Base-by-base conservation (phyloP, 2,329 filamentous ascomycete species). In the Pestalotiopsis sp. region DNA sequence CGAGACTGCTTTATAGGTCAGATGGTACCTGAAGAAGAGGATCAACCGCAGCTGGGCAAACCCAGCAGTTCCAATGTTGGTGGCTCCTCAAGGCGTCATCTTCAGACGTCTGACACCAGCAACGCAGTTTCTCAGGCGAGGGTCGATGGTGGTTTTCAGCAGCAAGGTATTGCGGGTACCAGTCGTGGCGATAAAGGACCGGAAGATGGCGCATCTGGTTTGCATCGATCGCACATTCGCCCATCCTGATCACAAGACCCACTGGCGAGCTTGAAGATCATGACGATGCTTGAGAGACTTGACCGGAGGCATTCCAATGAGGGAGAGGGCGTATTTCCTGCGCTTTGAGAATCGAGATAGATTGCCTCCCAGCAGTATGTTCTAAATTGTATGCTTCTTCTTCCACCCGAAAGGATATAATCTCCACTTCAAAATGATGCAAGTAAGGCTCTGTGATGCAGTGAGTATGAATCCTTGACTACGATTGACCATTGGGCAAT, bases 1-100 rank as follows among this genome's bases (percentile, higher is more conserved):
- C 78, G 77, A 60, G 78, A 80, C 31, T 79, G 79, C 69, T 76
- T 80, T 65, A 78, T 80, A 73, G 79, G 79, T 20, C 82, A 80
- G 73, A 77, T 77, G 1, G 74, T 82, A 36, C 73, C 73, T 38
- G 80, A 83, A 68, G 79, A 80, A 66, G 74, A 69, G 36, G 78
- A 77, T 61, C 73, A 74, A 3, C 14, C 58, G 13, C 72, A 73
- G 25, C 17, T 13, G 39, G 38, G 39, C 4, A n/a, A 31, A 9
- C 36, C 3, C 12, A 38, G 27, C 41, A 31, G 23, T 41, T 49
- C 36, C 13, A 12, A 23, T 38, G 23, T 25, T 20, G 58, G 67
- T 14, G 41, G 11, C 23, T 59, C 67, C 14, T 13, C n/a, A n/a
- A 13, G 25, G 27, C 68, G 49, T 25, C 49, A 52, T 27, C 65